phyloP scores from a whole-genome alignment of 2,329 filamentous ascomycete species.

The Phaeoacremonium minimum region DNA sequence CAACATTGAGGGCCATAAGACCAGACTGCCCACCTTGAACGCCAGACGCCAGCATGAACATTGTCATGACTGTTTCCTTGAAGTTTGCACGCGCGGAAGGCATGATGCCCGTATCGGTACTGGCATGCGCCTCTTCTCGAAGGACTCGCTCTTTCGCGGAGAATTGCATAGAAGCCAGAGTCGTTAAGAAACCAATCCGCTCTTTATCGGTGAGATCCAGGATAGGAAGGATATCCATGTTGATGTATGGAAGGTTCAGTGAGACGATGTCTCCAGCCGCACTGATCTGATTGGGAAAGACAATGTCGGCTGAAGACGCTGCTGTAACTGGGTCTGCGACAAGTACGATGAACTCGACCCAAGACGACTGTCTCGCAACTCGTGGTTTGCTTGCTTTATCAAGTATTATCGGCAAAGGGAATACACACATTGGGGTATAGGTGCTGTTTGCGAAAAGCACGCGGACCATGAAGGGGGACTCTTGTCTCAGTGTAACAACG shows the following conservation, averaged over 20 bases:
- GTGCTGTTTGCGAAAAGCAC: conserved; percentile 29
- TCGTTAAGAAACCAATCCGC: conserved; percentile 30
- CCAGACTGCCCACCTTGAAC: conserved; percentile 38
- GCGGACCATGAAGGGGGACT: conserved; percentile 33
- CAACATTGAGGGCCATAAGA: conserved; percentile 35
- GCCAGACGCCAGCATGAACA: conserved; percentile 41
- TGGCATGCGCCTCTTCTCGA: conserved; percentile 19
- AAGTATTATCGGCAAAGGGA: conserved; percentile 32
- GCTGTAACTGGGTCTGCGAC: conserved; percentile 20
- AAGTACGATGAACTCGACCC: conserved; percentile 37
- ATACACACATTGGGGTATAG: conserved; percentile 28
- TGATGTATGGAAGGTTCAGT: conserved; percentile 34
- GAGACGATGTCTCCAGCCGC: conserved; percentile 22
- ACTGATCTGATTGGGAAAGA: conserved; percentile 29
- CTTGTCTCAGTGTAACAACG: conserved; percentile 29
- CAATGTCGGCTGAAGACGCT: conserved; percentile 20
- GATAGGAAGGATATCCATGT: conserved; percentile 38
- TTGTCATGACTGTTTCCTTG: conserved; percentile 42
- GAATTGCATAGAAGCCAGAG: conserved; percentile 32
- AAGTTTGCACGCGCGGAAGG: conserved; percentile 34
- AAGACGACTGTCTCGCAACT: conserved; percentile 37
- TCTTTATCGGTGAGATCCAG: conserved; percentile 30
- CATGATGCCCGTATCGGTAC: conserved; percentile 13
- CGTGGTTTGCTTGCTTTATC: conserved; percentile 26
- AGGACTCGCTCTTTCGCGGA: conserved; percentile 33